Conservation (phyloP, 1,284 basidiomycete genomes). For the Chiua sp. region DNA sequence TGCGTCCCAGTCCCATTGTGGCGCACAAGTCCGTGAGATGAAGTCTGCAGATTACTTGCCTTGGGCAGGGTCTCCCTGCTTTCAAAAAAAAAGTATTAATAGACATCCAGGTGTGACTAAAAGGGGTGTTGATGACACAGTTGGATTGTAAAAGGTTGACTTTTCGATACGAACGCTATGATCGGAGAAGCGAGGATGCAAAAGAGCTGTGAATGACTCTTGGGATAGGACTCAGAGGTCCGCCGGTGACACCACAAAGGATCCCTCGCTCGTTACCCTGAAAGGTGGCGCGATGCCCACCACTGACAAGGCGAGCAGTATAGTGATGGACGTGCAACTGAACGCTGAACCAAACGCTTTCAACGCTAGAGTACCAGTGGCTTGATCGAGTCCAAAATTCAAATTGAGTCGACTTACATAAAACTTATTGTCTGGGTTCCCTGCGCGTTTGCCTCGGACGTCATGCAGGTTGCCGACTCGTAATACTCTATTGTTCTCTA, state of each 20-base stretch:
- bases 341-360: too few relatives aligned
- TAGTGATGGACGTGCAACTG: too few relatives aligned
- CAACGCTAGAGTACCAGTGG: too few relatives aligned
- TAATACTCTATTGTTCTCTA: too few relatives aligned
- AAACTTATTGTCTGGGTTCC: too few relatives aligned
- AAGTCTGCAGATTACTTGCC: slow-evolving; percentile 34
- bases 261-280: slow-evolving; percentile 7
- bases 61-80: slow-evolving; percentile 67
- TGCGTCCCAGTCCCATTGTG: slow-evolving; percentile 63
- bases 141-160: slow-evolving; percentile 63
- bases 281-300: background rate
- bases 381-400: too few relatives aligned
- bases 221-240: slow-evolving; percentile 39
- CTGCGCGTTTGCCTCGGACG: too few relatives aligned
- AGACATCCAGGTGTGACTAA: slow-evolving; percentile 44
- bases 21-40: background rate
- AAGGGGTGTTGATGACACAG: slow-evolving; percentile 56
- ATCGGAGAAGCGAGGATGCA: slow-evolving; percentile 52
- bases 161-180: slow-evolving; percentile 67
- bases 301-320: slow-evolving; percentile 12
- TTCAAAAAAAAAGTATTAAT: slow-evolving; percentile 91
- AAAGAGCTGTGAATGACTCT: slow-evolving; percentile 47
- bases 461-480: too few relatives aligned
- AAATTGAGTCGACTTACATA: too few relatives aligned
- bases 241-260: background rate